These are phyloP conservation scores for Castanospermum australe DNA, from an alignment of 306 rosid species.

Conservation along the genomic window DNA sequence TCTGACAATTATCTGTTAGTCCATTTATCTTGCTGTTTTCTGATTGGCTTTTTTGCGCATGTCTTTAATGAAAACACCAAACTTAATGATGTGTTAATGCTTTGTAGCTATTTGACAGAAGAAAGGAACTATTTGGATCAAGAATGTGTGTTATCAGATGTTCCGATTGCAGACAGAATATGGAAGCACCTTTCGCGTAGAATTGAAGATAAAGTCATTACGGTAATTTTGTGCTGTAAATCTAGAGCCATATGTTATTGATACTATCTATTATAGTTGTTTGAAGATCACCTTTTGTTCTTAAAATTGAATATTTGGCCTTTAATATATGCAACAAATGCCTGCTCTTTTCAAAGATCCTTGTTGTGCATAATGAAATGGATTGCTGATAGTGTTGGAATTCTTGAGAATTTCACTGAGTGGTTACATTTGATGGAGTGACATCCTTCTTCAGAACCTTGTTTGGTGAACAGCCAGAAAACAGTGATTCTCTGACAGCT, in stretches of 20 bases:
- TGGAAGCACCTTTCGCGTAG: slow-evolving; percentile 76
- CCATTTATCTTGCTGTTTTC: background rate
- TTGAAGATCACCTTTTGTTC: background rate
- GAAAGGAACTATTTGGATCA: slow-evolving; percentile 67
- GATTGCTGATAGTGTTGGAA: background rate
- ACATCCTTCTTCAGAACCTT: slow-evolving; percentile 10
- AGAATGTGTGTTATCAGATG: slow-evolving; percentile 49
- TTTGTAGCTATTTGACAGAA: slow-evolving; percentile 67
- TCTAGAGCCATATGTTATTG: background rate
- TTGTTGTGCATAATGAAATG: background rate
- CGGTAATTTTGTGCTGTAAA: slow-evolving; percentile 41
- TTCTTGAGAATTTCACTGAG: background rate
- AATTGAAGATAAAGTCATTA: slow-evolving; percentile 52
- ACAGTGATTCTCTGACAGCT: background rate
- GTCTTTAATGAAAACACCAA: slow-evolving; percentile 11
- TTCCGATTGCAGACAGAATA: slow-evolving; percentile 60
- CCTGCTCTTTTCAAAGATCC: background rate
- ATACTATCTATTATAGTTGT: background rate
- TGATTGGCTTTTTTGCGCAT: background rate
- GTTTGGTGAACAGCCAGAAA: slow-evolving; percentile 10
- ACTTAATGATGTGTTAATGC: slow-evolving; percentile 35
- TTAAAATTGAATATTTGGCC: background rate
- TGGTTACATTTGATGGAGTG: slow-evolving; percentile 8
- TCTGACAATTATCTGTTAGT: slow-evolving; percentile 3
- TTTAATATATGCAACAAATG: background rate